Evolutionary conservation across 202 grass and related monocot genomes (phyloP), one percentile per base, ranked within the genome.

Genomic region (Panicum hallii): DNA sequence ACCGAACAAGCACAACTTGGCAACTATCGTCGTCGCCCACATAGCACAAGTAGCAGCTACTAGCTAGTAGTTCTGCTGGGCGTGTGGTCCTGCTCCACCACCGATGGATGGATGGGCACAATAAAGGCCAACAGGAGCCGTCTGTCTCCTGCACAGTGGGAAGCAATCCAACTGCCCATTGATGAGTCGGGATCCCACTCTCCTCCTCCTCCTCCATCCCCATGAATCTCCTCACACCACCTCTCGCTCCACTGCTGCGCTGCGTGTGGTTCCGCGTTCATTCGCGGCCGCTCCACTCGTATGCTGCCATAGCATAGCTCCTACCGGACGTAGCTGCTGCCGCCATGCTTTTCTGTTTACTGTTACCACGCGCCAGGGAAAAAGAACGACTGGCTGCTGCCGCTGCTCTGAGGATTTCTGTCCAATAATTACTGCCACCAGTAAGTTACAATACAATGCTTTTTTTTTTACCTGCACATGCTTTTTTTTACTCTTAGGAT

Each of bases 141-240:
- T 44, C 62, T 80, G 77, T 75, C 77, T 89, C 53, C 77, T 9
- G 32, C 36, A 70, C 77, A 85, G 70, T 11, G 15, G 63, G 87
- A 71, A 76, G 77, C 45, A 68, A 84, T 42, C 69, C 50, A 75
- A 52, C 70, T 10, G 77, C 8, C 42, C 62, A 76, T 67, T 75
- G 12, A 75, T 67, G 84, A 49, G 45, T 45, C 47, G 16, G 0
- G 61, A 26, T 46, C 68, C 67, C 67, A 80, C 75, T 15, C 54
- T 19, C 2, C 53, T 6, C 7, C 53, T 7, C 53, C 53, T 22
- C 17, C 55, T n/a, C 20, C 54, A 5, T 19, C 17, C 7, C 17
- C 54, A 19, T 8, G 19, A 2, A 0, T 7, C 54, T 1, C 7
- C 7, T n/a, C 54, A 7, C n/a, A 6, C 16, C 13, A 1, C 16